These are phyloP conservation scores for Lycium barbarum DNA, from an alignment of 257 asterid genomes.

Conservation along the genomic window DNA sequence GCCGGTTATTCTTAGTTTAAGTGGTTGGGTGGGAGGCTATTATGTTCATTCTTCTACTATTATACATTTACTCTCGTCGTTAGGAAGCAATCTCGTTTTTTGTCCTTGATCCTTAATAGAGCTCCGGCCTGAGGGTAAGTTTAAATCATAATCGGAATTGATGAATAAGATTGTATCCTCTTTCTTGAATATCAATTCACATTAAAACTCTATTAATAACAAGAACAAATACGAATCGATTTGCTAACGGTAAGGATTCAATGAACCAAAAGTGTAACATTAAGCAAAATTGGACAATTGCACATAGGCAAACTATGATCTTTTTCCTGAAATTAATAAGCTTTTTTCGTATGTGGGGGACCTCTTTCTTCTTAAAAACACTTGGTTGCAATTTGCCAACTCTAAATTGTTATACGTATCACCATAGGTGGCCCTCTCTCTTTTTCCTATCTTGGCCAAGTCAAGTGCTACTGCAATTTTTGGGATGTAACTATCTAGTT, in stretches of 20 bases:
- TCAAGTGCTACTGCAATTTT: background rate
- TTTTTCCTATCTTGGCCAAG: background rate
- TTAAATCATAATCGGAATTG: background rate
- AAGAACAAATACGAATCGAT: background rate
- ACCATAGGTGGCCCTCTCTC: background rate
- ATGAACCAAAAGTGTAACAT: background rate
- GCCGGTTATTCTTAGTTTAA: no score
- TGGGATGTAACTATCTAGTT: no score
- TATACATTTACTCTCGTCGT: background rate
- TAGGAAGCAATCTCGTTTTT: background rate
- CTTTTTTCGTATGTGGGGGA: background rate
- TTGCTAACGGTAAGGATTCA: background rate
- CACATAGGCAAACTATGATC: background rate
- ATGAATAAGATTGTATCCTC: background rate
- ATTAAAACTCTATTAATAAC: background rate
- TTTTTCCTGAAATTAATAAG: background rate
- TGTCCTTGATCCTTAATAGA: background rate
- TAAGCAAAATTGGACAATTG: background rate
- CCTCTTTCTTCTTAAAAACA: slow-evolving; percentile 1
- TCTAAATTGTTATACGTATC: background rate
- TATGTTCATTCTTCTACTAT: background rate
- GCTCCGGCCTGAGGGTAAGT: accelerated
- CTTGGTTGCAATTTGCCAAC: background rate
- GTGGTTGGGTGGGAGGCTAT: no score
- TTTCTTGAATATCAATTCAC: background rate